Percentiles rank a stretch among this genome's conserved stretches.
Evolutionary conservation across 1,139 yeast genomes (phyloP).

Genomic region (Zygoascus sp.): DNA sequence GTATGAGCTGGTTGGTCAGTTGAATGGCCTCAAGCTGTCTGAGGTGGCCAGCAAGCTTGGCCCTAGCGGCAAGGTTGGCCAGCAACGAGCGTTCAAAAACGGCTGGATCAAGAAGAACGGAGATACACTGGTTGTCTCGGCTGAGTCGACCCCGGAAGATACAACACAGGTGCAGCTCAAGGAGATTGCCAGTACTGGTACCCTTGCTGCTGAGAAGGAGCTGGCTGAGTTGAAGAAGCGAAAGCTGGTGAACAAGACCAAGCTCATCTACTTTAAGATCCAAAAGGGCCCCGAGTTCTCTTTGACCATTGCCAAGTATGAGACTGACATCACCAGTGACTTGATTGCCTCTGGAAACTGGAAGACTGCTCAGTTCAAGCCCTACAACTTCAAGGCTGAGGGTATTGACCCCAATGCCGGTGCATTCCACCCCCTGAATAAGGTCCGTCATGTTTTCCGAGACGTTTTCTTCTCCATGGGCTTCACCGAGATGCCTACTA

Average conservation of each 20-base stretch:
- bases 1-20: slow-evolving; percentile 65
- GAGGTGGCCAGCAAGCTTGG: slow-evolving; percentile 81
- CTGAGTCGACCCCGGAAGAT: slow-evolving; percentile 52
- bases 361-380: slow-evolving; percentile 82
- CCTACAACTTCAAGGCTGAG: slow-evolving; percentile 93
- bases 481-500: slow-evolving; percentile 97
- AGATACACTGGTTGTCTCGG: slow-evolving; percentile 58
- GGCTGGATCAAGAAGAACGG: slow-evolving; percentile 94
- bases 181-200: slow-evolving; percentile 55
- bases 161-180: slow-evolving; percentile 61
- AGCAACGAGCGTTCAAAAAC: slow-evolving; percentile 96
- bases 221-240: slow-evolving; percentile 88
- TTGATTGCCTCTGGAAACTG: slow-evolving; percentile 77
- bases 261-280: slow-evolving; percentile 70
- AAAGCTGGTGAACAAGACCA: slow-evolving; percentile 70
- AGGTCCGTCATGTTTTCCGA: slow-evolving; percentile 96
- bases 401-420: slow-evolving; percentile 86
- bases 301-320: slow-evolving; percentile 70
- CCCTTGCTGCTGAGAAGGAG: slow-evolving; percentile 57
- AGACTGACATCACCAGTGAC: slow-evolving; percentile 91
- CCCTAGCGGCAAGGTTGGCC: slow-evolving; percentile 78
- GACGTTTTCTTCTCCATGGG: slow-evolving; percentile 98
- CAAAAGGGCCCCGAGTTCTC: slow-evolving; percentile 82
- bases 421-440: slow-evolving; percentile 92
- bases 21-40: slow-evolving; percentile 76